These are phyloP conservation scores for Physaria fendleri DNA, from an alignment of 345 rosid genomes.

Conservation along the genomic window DNA sequence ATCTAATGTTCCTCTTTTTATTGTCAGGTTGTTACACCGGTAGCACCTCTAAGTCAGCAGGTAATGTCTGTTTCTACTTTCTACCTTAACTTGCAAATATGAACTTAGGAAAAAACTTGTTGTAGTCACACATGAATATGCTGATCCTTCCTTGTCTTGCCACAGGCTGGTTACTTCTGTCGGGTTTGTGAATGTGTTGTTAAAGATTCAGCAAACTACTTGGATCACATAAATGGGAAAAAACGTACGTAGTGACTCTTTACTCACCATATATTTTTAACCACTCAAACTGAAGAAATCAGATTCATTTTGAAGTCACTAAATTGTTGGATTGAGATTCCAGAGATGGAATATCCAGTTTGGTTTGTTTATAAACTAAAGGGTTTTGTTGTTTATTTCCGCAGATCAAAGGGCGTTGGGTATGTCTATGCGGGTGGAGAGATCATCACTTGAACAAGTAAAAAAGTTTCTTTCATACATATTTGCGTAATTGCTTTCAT, in stretches of 20 bases:
- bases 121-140: neutral
- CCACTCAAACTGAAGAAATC: neutral
- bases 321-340: neutral
- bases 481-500: constrained; percentile 6
- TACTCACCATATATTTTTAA: neutral
- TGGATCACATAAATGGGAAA: constrained; percentile 98
- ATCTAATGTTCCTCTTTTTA: neutral
- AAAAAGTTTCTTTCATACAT: neutral
- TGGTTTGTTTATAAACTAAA: constrained; percentile 4
- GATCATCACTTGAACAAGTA: constrained; percentile 88
- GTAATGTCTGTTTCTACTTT: constrained; percentile 37
- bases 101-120: neutral
- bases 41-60: constrained; percentile 98
- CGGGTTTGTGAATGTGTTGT: constrained; percentile 95
- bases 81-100: neutral
- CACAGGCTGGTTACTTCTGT: constrained; percentile 94
- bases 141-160: constrained; percentile 14
- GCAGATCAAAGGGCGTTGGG: constrained; percentile 97
- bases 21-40: constrained; percentile 92
- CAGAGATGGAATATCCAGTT: constrained; percentile 1
- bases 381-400: neutral
- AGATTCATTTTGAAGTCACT: neutral
- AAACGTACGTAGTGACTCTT: constrained; percentile 54
- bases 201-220: constrained; percentile 97
- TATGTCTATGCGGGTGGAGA: constrained; percentile 96